A percentile compares a stretch with the other conserved stretches of the same genome.
These are phyloP conservation scores for Triadica sebifera DNA, from an alignment of 345 rosid genomes.

Conservation along the genomic window DNA sequence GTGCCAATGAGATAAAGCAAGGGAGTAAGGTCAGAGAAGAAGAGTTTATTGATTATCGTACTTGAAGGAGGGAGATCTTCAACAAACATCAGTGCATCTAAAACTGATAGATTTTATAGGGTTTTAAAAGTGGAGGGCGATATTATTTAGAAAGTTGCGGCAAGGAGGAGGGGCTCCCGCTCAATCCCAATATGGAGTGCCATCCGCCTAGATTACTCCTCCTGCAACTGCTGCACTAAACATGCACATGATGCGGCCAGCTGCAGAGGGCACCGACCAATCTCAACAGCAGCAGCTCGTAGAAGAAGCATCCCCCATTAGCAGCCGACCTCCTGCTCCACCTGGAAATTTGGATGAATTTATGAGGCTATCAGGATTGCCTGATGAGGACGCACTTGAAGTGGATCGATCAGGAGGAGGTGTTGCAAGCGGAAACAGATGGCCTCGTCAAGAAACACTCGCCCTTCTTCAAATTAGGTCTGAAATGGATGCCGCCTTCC, in stretches of 20 bases:
- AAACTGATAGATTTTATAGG: not conserved
- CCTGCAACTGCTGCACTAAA: constrained; percentile 15
- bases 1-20: constrained; percentile 4
- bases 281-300: constrained; percentile 39
- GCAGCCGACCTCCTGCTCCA: constrained; percentile 76
- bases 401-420: constrained; percentile 54
- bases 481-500: constrained; percentile 80
- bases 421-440: constrained; percentile 59
- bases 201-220: constrained; percentile 8
- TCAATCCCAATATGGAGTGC: constrained; percentile 37
- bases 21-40: not conserved
- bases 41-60: not conserved
- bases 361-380: constrained; percentile 38
- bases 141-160: constrained; percentile 38
- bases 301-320: constrained; percentile 85
- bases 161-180: constrained; percentile 40
- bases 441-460: constrained; percentile 90
- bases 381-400: constrained; percentile 21
- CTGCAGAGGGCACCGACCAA: constrained; percentile 9
- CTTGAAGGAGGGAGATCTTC: constrained; percentile 19
- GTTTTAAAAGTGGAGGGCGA: not conserved
- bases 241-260: constrained; percentile 13
- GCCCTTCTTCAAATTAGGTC: constrained; percentile 83
- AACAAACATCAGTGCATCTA: not conserved
- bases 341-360: constrained; percentile 52